Base-by-base conservation (phyloP, 768 basidiomycete genomes). In the Suillus fuscotomentosus region DNA sequence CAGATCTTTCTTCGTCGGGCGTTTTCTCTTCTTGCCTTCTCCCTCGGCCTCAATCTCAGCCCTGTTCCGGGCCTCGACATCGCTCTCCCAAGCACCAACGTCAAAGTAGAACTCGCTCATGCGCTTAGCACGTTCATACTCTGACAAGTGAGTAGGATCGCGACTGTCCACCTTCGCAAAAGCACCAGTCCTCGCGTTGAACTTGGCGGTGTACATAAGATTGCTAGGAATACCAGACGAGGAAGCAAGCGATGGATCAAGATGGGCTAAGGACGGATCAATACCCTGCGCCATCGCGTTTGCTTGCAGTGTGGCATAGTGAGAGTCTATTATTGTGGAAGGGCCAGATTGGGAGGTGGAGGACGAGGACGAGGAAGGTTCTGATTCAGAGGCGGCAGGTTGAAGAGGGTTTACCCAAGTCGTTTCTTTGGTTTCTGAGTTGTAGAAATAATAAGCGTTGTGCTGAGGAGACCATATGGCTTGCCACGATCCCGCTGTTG, bases 21-120 rank as follows among this genome's bases (percentile, higher is more conserved):
- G 77, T 76, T 93, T 93, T 68, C 89, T 83, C 80, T 92, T 93
- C 81, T 86, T 90, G 24, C 83, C 84, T 17, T 80, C 82, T n/a
- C 71, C 83, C 55, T 77, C 85, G 20, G 78, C 66, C 73, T 82
- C 77, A 65, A 73, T 70, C 63, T 76, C 67, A 76, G 73, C 65
- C 64, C 34, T 63, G 67, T 76, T 74, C 38, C 82, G 74, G 59
- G 80, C 74, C 34, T 85, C 90, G 3, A 91, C 81, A 36, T 93
- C 85, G 61, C 83, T 68, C 75, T 94, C 88, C 92, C 92, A 95
- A 55, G 82, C 83, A n/a, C 81, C 82, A 24, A 92, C 88, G 67
- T 95, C 92, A 66, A 95, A 95, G 76, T 92, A 95, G 70, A 92
- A 90, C 71, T 89, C 84, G 80, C 90, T 92, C 92, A 94, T 94